Percentiles rank a stretch among this genome's conserved stretches.
phyloP scores from a whole-genome alignment of 2,329 filamentous ascomycete genomes.

The Fusarium graminum region DNA sequence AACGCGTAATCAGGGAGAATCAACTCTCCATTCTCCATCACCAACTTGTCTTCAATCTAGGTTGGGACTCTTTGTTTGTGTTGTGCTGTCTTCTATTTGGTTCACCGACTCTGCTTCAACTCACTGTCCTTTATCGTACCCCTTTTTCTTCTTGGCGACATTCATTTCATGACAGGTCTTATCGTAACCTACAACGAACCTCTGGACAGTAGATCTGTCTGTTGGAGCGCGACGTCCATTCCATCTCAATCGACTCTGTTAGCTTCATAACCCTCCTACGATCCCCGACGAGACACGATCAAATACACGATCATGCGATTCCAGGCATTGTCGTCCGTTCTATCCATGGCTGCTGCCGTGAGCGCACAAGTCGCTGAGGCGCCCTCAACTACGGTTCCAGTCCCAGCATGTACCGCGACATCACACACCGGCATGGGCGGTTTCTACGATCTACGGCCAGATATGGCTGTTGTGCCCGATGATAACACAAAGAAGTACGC shows the following conservation, averaged over 20 bases:
- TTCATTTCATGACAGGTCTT: slow-evolving; percentile 24
- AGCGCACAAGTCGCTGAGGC: slow-evolving; percentile 53
- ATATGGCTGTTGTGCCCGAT: slow-evolving; percentile 61
- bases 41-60: background rate
- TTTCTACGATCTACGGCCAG: slow-evolving; percentile 70
- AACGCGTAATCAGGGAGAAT: slow-evolving; percentile 43
- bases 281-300: slow-evolving; percentile 1
- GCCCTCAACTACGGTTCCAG: slow-evolving; percentile 58
- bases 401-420: slow-evolving; percentile 67
- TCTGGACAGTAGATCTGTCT: slow-evolving; percentile 22
- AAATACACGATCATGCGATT: slow-evolving; percentile 48
- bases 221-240: slow-evolving; percentile 15
- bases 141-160: slow-evolving; percentile 17
- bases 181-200: slow-evolving; percentile 9
- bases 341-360: slow-evolving; percentile 54
- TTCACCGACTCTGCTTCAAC: slow-evolving; percentile 4
- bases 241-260: slow-evolving; percentile 7
- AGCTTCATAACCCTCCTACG: slow-evolving; percentile 3
- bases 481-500: slow-evolving; percentile 59
- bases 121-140: slow-evolving; percentile 9
- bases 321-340: slow-evolving; percentile 49
- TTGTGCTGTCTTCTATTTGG: background rate
- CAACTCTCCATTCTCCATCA: slow-evolving; percentile 5
- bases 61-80: slow-evolving; percentile 11
- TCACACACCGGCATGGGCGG: slow-evolving; percentile 67